Conservation (phyloP, 2,329 filamentous ascomycete genomes). For the Tolypocladium inflatum region DNA sequence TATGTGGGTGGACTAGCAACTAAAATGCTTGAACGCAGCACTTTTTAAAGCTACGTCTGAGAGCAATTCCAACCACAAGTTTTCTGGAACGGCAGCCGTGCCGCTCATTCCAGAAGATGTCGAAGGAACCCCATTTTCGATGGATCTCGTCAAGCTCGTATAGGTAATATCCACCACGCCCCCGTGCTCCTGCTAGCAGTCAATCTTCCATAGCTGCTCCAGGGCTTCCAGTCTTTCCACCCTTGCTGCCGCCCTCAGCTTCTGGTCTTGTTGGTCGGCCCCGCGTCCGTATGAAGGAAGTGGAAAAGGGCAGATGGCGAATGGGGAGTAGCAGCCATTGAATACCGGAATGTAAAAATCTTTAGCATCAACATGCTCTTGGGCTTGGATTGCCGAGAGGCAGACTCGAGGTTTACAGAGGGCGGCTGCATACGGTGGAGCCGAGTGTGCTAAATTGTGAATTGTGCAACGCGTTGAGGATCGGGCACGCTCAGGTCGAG, state of each 20-base stretch:
- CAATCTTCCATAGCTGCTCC: too few relatives aligned
- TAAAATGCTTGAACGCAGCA: neutral
- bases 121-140: neutral
- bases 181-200: too few relatives aligned
- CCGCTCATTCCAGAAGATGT: neutral
- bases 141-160: too few relatives aligned
- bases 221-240: too few relatives aligned
- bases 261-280: too few relatives aligned
- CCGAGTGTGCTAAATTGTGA: neutral
- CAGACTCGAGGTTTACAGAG: neutral
- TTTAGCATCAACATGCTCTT: neutral
- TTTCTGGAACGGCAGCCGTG: neutral
- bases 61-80: neutral
- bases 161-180: too few relatives aligned
- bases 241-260: too few relatives aligned
- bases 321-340: neutral
- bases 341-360: neutral
- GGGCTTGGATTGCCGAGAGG: neutral
- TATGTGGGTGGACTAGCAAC: neutral
- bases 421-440: neutral
- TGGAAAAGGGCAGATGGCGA: neutral
- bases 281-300: too few relatives aligned
- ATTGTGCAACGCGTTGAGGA: neutral
- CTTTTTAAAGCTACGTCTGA: neutral
- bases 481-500: neutral